Percentiles rank a stretch among this genome's conserved stretches.
Evolutionary conservation across 306 rosid genomes (phyloP).

Genomic region (Medicago lupulina): DNA sequence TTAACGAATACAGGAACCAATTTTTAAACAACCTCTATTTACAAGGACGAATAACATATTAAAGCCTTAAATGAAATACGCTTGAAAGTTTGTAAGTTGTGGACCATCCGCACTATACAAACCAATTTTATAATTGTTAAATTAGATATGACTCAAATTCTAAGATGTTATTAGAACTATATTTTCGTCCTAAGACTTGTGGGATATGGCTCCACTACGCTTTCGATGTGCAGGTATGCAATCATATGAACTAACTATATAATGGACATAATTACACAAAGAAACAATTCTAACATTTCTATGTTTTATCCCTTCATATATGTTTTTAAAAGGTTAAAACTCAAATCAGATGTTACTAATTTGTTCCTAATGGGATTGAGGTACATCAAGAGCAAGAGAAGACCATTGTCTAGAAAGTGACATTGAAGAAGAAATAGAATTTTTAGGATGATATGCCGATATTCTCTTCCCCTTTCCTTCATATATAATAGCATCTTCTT

Average conservation of each 20-base stretch:
- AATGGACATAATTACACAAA: not conserved
- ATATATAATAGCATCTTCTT: conserved; percentile 57
- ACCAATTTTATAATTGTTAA: too few species aligned
- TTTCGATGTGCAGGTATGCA: not conserved
- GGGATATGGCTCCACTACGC: not conserved
- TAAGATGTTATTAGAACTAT: not conserved
- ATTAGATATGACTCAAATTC: too few species aligned
- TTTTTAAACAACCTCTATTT: too few species aligned
- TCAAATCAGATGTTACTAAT: conserved; percentile 28
- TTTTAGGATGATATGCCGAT: conserved; percentile 72
- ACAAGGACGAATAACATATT: too few species aligned
- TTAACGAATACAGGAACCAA: too few species aligned
- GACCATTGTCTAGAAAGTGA: conserved; percentile 67
- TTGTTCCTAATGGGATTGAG: conserved; percentile 21
- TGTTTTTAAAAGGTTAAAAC: not conserved
- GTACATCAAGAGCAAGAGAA: conserved; percentile 38
- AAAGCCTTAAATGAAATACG: too few species aligned
- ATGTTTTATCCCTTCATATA: not conserved
- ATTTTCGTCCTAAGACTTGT: too few species aligned
- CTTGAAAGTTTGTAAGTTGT: too few species aligned
- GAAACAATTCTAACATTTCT: not conserved
- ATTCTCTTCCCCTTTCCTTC: conserved; percentile 69
- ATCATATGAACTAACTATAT: not conserved
- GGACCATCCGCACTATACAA: not conserved
- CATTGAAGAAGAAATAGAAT: conserved; percentile 27